Evolutionary conservation across 257 asterid genomes (phyloP).

Genomic region (Ballota nigra): DNA sequence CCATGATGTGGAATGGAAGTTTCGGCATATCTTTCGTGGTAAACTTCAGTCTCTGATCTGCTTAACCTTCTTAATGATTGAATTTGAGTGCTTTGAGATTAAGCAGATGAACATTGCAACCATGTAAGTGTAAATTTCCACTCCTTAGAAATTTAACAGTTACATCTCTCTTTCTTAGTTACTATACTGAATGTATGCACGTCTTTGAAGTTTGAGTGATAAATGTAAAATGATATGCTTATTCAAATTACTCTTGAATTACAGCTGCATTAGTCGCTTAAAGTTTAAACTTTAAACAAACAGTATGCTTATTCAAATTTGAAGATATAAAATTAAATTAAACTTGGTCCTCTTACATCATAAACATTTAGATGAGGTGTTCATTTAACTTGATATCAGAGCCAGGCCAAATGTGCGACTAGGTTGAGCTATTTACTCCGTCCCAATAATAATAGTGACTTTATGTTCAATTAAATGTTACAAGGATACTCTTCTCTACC

Average conservation of each 20-base stretch:
- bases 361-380: not conserved
- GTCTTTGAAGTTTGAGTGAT: not conserved
- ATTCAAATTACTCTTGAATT: not conserved
- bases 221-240: not conserved
- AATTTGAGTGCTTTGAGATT: not conserved
- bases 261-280: not conserved
- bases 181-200: too few species aligned
- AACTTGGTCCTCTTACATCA: not conserved
- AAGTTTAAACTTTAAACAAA: too few species aligned
- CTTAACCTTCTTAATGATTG: not conserved
- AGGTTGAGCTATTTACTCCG: not conserved
- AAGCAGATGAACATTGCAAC: not conserved
- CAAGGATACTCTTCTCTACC: not conserved
- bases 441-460: not conserved
- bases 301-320: not conserved
- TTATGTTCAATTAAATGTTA: not conserved
- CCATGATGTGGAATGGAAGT: constrained; percentile 90
- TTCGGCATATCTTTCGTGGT: constrained; percentile 90
- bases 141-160: not conserved
- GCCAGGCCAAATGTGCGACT: not conserved
- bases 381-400: not conserved
- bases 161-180: too few species aligned
- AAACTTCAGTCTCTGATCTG: constrained; percentile 19
- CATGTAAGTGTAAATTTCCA: not conserved
- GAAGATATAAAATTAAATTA: not conserved